Conservation (phyloP, 805 yeast species). For the Candida railenensis region DNA sequence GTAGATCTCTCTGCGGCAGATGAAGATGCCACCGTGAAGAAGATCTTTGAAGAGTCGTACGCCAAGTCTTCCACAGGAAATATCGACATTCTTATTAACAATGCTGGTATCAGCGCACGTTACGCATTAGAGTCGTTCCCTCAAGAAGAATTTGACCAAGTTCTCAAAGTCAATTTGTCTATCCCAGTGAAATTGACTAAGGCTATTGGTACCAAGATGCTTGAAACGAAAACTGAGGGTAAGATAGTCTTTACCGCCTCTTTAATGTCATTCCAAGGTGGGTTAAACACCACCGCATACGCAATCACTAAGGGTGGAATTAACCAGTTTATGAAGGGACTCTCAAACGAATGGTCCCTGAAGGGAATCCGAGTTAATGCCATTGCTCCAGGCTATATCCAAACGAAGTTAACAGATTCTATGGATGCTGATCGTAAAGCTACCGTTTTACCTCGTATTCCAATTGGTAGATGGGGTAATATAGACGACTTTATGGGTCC, state of each 20-base stretch:
- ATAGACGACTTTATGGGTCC: conserved; percentile 49
- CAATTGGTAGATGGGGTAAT: conserved; percentile 48
- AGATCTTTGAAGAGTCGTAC: conserved; percentile 28
- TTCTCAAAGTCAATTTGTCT: conserved; percentile 40
- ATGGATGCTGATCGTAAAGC: conserved; percentile 31
- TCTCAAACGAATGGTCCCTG: conserved; percentile 45
- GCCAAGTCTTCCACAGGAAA: conserved; percentile 23
- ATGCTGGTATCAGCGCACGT: conserved; percentile 41
- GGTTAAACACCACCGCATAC: conserved; percentile 36
- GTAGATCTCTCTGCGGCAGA: conserved; percentile 23
- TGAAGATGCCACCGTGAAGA: conserved; percentile 24
- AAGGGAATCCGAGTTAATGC: conserved; percentile 45
- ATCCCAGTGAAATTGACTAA: conserved; percentile 37
- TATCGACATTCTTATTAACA: conserved; percentile 42
- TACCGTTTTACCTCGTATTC: conserved; percentile 37
- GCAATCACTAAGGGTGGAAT: conserved; percentile 44
- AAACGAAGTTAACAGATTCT: conserved; percentile 27
- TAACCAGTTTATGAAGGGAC: conserved; percentile 31
- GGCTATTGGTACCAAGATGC: conserved; percentile 35
- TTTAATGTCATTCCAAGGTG: conserved; percentile 41
- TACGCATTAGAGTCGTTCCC: conserved; percentile 32
- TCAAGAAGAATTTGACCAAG: conserved; percentile 34
- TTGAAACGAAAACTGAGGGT: conserved; percentile 30
- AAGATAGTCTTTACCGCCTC: conserved; percentile 44
- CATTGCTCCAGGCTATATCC: conserved; percentile 50